Base-by-base conservation (phyloP, 2,329 filamentous ascomycete species). In the Alternaria tenuissima region DNA sequence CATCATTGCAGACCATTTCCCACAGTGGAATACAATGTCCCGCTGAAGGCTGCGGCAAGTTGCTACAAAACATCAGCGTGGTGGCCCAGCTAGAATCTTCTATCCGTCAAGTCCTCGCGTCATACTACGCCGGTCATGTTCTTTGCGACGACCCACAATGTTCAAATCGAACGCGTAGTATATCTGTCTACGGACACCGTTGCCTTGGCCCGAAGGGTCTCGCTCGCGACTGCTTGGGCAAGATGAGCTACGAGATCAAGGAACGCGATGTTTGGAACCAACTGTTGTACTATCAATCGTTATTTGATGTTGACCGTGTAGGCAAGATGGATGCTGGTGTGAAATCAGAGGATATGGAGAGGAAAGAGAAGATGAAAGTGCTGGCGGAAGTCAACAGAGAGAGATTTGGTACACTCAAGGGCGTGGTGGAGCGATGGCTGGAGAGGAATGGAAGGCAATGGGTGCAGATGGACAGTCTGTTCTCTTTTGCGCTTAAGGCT, bases 231-330 rank as follows among this genome's bases (percentile, higher is more conserved):
- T 99, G 95, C 77, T 82, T 89, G 4, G 95, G 95, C 20, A 88
- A 88, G 51, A 98, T 99, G 94, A 83, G 87, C 22, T 97, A 94
- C 76, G 93, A 96, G 80, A 90, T 92, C 73, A 85, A 87, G 1
- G 95, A 98, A 81, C 94, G 95, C 80, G 90, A 91, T 72, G 86
- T 98, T 60, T 98, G 97, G 81, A 98, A 96, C 78, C 95, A 99
- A 80, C 84, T 99, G 41, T 81, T 98, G 55, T 99, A 97, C 81
- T 91, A 94, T 76, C 87, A 91, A 30, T 86, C 86, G 49, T 80
- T 98, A 56, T 99, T 93, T 84, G 94, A 99, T 78, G 91, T 96
- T 3, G 94, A 98, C 63, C 93, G 92, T 80, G 91, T 91, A 14
- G 87, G 87, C 65, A 76, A 71, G 57, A 81, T 81, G 7, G 82